Conservation (phyloP, 768 basidiomycete species). For the Mycena indigotica region DNA sequence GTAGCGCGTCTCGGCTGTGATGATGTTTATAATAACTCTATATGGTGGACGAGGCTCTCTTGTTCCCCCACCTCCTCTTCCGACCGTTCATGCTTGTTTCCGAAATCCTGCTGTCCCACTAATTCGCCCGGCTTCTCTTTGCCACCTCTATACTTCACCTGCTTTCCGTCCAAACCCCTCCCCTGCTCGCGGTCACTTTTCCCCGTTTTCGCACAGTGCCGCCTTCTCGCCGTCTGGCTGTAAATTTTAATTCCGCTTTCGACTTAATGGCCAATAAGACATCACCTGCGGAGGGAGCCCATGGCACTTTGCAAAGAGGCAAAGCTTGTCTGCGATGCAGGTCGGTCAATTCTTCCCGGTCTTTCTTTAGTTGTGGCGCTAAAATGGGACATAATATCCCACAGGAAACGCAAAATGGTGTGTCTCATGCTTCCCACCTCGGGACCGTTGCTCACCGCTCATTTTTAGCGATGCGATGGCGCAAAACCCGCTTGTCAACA, state of each 20-base stretch:
- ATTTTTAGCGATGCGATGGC: constrained; percentile 73
- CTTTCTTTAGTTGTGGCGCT: too few relatives aligned
- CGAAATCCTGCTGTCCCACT: constrained; percentile 15
- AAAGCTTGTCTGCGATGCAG: constrained; percentile 77
- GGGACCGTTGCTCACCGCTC: constrained; percentile 8
- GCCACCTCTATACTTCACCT: constrained; percentile 25
- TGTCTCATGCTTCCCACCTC: constrained; percentile 7
- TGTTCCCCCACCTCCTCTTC: constrained; percentile 20
- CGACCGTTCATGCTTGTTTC: constrained; percentile 24
- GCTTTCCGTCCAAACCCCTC: constrained; percentile 17
- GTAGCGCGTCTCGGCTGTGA: constrained; percentile 16
- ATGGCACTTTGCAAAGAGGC: constrained; percentile 60
- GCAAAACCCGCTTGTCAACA: constrained; percentile 77
- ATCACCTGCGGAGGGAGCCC: constrained; percentile 35
- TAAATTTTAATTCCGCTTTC: constrained; percentile 37
- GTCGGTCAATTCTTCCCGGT: constrained; percentile 35
- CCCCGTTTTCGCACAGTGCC: constrained; percentile 32
- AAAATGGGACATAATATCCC: too few relatives aligned
- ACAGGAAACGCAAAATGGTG: constrained; percentile 74
- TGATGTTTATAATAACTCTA: constrained; percentile 18
- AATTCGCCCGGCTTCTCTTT: constrained; percentile 33
- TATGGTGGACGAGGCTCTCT: constrained; percentile 5
- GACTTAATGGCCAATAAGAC: constrained; percentile 55
- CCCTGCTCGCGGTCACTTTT: constrained; percentile 33
- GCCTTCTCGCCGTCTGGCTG: constrained; percentile 26